phyloP scores from a whole-genome alignment of 768 basidiomycete genomes.

The Lactifluus volemus region DNA sequence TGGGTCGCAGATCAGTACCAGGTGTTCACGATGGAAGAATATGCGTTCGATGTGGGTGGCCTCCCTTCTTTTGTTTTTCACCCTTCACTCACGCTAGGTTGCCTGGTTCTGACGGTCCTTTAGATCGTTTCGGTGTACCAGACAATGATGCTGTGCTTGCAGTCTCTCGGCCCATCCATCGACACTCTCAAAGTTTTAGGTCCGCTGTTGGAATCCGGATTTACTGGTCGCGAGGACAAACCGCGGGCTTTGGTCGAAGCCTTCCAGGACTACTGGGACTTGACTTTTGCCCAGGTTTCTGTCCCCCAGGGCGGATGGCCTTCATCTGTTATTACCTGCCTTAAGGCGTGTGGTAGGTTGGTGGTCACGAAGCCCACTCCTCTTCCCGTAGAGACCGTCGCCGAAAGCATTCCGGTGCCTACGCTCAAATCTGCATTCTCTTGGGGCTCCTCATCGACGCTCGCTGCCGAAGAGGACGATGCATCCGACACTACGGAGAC shows the following conservation, averaged over 20 bases:
- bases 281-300: constrained; percentile 33
- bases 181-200: constrained; percentile 40
- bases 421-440: constrained; percentile 1
- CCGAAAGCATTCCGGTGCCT: not conserved
- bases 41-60: too few species aligned
- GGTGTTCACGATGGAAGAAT: too few species aligned
- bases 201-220: constrained; percentile 48
- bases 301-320: constrained; percentile 50
- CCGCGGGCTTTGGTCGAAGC: constrained; percentile 37
- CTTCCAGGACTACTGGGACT: constrained; percentile 57
- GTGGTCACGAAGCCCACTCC: constrained; percentile 6
- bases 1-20: too few species aligned
- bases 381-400: not conserved
- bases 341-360: constrained; percentile 21
- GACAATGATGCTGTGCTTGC: constrained; percentile 44
- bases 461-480: constrained; percentile 10
- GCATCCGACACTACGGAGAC: constrained; percentile 3
- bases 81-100: not conserved
- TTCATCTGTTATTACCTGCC: constrained; percentile 32
- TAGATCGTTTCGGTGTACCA: constrained; percentile 61
- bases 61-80: too few species aligned
- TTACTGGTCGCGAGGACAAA: constrained; percentile 42
- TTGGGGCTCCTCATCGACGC: constrained; percentile 15
- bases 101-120: not conserved
- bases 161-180: constrained; percentile 34